phyloP scores from a whole-genome alignment of 2,329 filamentous ascomycete genomes.

The Colletotrichum australisinense region DNA sequence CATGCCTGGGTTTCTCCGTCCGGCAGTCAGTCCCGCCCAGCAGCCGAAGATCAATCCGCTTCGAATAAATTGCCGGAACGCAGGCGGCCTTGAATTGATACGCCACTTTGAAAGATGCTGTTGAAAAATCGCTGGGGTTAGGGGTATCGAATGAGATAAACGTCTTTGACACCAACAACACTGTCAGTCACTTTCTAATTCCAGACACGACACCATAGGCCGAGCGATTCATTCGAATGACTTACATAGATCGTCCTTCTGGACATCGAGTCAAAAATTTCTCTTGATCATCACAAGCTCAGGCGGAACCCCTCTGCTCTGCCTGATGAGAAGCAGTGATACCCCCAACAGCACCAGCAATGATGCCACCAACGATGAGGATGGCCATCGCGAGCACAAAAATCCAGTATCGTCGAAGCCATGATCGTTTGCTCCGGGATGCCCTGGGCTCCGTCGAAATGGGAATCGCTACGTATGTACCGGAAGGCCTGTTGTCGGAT shows the following conservation, averaged over 20 bases:
- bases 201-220: neutral
- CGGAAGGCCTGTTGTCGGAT: conserved; percentile 5
- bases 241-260: neutral
- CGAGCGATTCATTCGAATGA: neutral
- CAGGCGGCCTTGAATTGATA: neutral
- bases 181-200: neutral
- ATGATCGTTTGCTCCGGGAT: neutral
- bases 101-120: neutral
- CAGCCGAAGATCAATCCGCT: no score
- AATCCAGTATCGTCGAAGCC: conserved; percentile 29
- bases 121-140: neutral
- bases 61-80: no score
- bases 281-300: neutral
- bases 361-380: conserved; percentile 21
- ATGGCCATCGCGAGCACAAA: conserved; percentile 28
- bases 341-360: conserved; percentile 23
- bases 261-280: neutral
- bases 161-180: neutral
- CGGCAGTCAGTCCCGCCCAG: no score
- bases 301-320: neutral
- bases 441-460: neutral
- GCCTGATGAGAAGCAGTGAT: conserved; percentile 16
- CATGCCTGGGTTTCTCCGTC: no score
- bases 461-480: conserved; percentile 21
- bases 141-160: neutral